phyloP scores from a whole-genome alignment of 2,329 filamentous ascomycete genomes.

The Ramularia collo-cygni region DNA sequence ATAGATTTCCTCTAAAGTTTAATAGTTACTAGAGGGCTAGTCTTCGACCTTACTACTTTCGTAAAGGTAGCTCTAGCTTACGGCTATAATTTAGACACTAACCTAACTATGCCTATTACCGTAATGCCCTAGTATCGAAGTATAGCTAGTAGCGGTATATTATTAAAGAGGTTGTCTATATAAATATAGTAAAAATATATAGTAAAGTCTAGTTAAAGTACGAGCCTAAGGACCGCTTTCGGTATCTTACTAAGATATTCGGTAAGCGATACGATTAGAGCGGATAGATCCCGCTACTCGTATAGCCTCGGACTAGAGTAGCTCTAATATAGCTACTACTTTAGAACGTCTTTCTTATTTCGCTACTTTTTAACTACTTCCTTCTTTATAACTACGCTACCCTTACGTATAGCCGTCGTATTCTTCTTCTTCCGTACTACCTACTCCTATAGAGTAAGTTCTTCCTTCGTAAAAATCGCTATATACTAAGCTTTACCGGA shows the following conservation, averaged over 20 bases:
- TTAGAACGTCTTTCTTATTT: background rate
- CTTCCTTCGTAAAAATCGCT: background rate
- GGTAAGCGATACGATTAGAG: background rate
- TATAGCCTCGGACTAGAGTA: no score
- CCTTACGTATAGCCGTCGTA: no score
- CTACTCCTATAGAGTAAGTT: background rate
- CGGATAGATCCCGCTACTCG: no score
- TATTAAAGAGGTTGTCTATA: slow-evolving; percentile 3
- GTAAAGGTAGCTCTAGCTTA: background rate
- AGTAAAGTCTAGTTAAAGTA: background rate
- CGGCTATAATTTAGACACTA: background rate
- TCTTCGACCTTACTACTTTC: background rate
- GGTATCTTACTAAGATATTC: background rate
- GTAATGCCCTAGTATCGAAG: background rate
- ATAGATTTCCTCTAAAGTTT: background rate
- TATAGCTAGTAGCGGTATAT: background rate
- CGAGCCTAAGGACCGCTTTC: background rate
- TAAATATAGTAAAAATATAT: background rate
- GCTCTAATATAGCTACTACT: background rate
- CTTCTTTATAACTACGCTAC: background rate
- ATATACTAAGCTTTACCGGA: background rate
- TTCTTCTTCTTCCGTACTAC: background rate
- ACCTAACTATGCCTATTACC: background rate
- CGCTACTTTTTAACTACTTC: no score
- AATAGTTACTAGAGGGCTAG: background rate